Base-by-base conservation (phyloP, 2,329 filamentous ascomycete species). In the Ambrosiella cleistominuta region DNA sequence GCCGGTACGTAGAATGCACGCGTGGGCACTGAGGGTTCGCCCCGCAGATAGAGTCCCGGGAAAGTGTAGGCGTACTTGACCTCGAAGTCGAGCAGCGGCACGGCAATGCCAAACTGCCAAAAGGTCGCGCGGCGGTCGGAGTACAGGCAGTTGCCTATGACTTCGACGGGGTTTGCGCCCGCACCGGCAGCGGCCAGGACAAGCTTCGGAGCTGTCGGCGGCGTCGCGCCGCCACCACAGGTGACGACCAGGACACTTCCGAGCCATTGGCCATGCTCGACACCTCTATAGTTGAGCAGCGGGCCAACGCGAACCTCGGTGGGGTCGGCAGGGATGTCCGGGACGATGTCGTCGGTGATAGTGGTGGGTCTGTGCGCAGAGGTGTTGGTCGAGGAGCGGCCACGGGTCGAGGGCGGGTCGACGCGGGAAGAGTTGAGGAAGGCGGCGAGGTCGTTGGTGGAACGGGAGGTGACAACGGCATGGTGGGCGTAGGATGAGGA, bases 1-100 rank as follows among this genome's bases (percentile, higher is more conserved):
- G 86, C 88, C 11, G 93, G 91, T 3, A 97, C 81, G 75, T 85
- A 95, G 70, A 98, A 98, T 54, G 63, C 80, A 72, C 77, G 95
- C 73, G 68, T 70, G 60, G 71, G 73, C 6, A 75, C 74, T 67
- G 81, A 79, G 62, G 74, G 74, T 44, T 74, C 70, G 63, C 77
- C 78, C 56, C 75, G 72, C 66, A 83, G 84, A 53, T 74, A 76
- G 66, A 93, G 71, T 12, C 78, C 78, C 7, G 81, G 78, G 60
- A 96, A 79, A 19, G 73, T 74, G 70, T 96, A 96, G 64, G 85
- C 79, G 83, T 88, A 95, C 66, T 79, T 78, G 59, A 82, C 76
- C 72, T 95, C 88, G 60, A 69, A 71, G 12, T 75, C 69, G 56
- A 80, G 79, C 62, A 98, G 79, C 62, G 90, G 86, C 42, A 95